A percentile compares a stretch with the other conserved stretches of the same genome.
phyloP scores from a whole-genome alignment of 1,139 yeast genomes.

The Yamadazyma spencermartinsiae region DNA sequence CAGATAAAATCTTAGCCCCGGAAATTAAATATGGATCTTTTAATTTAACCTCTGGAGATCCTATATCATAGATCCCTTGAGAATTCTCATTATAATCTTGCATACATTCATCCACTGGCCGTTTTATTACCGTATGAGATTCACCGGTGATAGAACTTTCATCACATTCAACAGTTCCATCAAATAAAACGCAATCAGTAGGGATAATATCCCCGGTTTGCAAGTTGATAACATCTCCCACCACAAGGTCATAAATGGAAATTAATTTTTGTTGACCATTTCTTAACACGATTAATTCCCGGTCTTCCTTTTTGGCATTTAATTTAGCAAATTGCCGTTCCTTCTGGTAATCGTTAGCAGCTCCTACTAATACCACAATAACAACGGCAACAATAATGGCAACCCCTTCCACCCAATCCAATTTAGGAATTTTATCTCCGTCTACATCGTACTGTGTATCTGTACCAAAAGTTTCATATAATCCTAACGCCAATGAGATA shows the following conservation, averaged over 20 bases:
- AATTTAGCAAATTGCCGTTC: slow-evolving; percentile 89
- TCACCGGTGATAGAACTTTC: slow-evolving; percentile 95
- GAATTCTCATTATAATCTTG: slow-evolving; percentile 29
- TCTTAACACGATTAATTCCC: slow-evolving; percentile 75
- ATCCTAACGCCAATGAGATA: slow-evolving; percentile 83
- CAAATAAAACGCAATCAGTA: slow-evolving; percentile 77
- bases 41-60: slow-evolving; percentile 41
- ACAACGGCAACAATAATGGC: slow-evolving; percentile 91
- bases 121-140: slow-evolving; percentile 74
- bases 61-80: slow-evolving; percentile 45
- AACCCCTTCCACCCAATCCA: slow-evolving; percentile 98
- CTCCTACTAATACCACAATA: slow-evolving; percentile 91
- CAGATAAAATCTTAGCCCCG: slow-evolving; percentile 85
- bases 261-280: slow-evolving; percentile 68
- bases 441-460: slow-evolving; percentile 75
- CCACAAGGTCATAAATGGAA: slow-evolving; percentile 73
- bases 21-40: slow-evolving; percentile 84
- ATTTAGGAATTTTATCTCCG: slow-evolving; percentile 72
- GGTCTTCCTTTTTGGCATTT: slow-evolving; percentile 84
- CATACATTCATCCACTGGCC: slow-evolving; percentile 53
- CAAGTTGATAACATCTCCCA: slow-evolving; percentile 78
- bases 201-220: slow-evolving; percentile 97
- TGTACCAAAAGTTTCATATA: slow-evolving; percentile 89
- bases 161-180: slow-evolving; percentile 84
- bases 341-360: slow-evolving; percentile 93